Evolutionary conservation across 768 basidiomycete species (phyloP), one percentile per base, ranked within the genome.

Genomic region (Tulasnella sp.): DNA sequence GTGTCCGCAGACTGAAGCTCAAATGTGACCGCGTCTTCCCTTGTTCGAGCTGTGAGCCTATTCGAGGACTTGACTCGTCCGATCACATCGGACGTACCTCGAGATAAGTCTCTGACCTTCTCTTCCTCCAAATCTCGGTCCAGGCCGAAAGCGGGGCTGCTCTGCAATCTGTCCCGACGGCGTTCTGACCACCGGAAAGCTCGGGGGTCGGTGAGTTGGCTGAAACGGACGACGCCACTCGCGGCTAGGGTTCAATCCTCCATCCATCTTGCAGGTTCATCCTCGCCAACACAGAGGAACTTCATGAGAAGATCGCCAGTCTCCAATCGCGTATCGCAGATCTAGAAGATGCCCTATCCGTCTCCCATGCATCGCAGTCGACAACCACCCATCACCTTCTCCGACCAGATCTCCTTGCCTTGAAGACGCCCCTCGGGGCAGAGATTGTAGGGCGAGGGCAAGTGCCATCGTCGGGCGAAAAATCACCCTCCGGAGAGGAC

Each of bases 281-380:
- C 43, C 60, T 61, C 48, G 60, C 60, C 45, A 61, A 61, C 58
- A 61, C 60, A 6, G 60, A 61, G 43, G 60, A 61, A 35, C 59
- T 61, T 29, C 60, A 61, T 46, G 59, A 59, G 59, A 37, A 49
- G 34, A 61, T 61, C 19, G 35, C 46, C 14, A 39, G 39, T 23
- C 58, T 61, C n/a, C 60, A 61, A 61, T 25, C 29, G 19, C 60
- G 60, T 31, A 61, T 61, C 35, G 34, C 48, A 17, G 32, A 49
- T 6, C 59, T 61, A 12, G 60, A 61, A 51, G 46, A 51, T 3
- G 60, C 58, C 12, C 29, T 61, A 4, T 5, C 23, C 25, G 29
- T 32, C 35, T 35, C 45, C 21, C 58, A 61, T 48, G 57, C 57
- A 19, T 19, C 35, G n/a, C 21, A 59, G 29, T 39, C 45, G 19